Percentiles rank a stretch among this genome's conserved stretches.
phyloP scores from a whole-genome alignment of 768 basidiomycete species.

The Russula sp. region DNA sequence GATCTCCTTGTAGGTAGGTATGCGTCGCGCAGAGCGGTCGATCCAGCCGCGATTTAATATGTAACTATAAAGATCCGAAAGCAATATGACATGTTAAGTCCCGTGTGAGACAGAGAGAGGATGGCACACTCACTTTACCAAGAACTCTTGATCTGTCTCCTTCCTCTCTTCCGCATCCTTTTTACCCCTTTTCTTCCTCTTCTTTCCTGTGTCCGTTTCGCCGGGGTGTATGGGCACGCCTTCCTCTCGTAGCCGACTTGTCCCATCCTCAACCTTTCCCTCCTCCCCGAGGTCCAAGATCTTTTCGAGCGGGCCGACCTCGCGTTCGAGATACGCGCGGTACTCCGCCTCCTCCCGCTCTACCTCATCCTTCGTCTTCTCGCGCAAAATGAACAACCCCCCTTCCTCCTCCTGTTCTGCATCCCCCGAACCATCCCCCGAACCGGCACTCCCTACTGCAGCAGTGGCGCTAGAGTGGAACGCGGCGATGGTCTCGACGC shows the following conservation, averaged over 20 bases:
- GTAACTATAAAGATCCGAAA: constrained; percentile 50
- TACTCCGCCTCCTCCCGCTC: constrained; percentile 85
- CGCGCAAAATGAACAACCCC: constrained; percentile 65
- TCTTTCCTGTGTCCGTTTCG: constrained; percentile 31
- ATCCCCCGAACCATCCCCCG: constrained; percentile 31
- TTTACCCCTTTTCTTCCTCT: constrained; percentile 26
- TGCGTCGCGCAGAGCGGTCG: constrained; percentile 61
- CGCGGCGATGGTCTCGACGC: constrained; percentile 77
- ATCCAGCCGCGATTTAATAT: constrained; percentile 98
- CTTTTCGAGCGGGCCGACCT: constrained; percentile 69
- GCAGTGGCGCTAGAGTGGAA: constrained; percentile 49
- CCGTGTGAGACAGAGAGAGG: background rate
- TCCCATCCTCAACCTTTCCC: constrained; percentile 24
- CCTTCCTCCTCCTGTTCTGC: constrained; percentile 49
- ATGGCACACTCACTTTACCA: constrained; percentile 65
- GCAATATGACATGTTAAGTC: background rate
- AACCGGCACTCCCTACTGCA: constrained; percentile 26
- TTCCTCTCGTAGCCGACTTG: constrained; percentile 29
- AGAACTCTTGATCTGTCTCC: constrained; percentile 77
- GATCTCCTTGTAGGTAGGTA: constrained; percentile 85
- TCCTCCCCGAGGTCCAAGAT: constrained; percentile 53
- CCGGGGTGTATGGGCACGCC: constrained; percentile 27
- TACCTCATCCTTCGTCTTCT: constrained; percentile 71
- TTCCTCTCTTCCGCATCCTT: constrained; percentile 37
- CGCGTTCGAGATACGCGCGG: constrained; percentile 68